phyloP scores from a whole-genome alignment of 208 protist genomes.

The Crithidia mellificae region DNA sequence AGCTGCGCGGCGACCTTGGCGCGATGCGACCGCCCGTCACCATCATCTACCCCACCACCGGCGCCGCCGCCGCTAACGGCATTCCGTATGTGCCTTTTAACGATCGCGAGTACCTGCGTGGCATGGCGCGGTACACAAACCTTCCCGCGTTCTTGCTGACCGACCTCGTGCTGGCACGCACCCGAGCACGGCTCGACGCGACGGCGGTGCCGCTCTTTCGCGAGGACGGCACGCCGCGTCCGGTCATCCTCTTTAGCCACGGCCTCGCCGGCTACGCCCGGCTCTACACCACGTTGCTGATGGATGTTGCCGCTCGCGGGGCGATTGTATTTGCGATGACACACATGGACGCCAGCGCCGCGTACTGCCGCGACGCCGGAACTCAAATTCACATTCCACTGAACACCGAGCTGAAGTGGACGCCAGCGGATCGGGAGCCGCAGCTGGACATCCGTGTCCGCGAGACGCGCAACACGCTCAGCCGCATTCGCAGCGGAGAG shows the following conservation, averaged over 20 bases:
- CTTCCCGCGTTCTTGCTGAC: constrained; percentile 59
- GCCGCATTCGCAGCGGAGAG: constrained; percentile 33
- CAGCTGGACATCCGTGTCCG: constrained; percentile 60
- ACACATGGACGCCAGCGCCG: constrained; percentile 82
- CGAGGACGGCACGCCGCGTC: constrained; percentile 36
- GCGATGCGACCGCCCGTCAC: constrained; percentile 56
- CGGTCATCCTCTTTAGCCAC: constrained; percentile 81
- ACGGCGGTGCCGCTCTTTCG: constrained; percentile 40
- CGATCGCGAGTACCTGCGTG: constrained; percentile 58
- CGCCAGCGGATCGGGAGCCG: constrained; percentile 43
- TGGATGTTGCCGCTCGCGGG: constrained; percentile 74
- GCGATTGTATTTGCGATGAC: constrained; percentile 65
- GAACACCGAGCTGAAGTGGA: constrained; percentile 42
- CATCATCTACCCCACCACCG: constrained; percentile 66
- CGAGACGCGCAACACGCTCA: constrained; percentile 47
- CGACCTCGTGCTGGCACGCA: constrained; percentile 45
- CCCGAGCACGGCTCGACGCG: constrained; percentile 27
- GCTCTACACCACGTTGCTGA: constrained; percentile 69
- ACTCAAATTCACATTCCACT: constrained; percentile 28
- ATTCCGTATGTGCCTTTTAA: constrained; percentile 63
- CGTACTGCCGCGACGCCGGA: constrained; percentile 65
- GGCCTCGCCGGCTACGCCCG: constrained; percentile 65
- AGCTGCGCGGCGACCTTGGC: constrained; percentile 33
- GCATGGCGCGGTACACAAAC: constrained; percentile 51
- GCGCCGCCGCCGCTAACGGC: not conserved